A percentile compares a stretch with the other conserved stretches of the same genome.
Evolutionary conservation across 2,329 filamentous ascomycete genomes (phyloP).

Genomic region (Fusarium veterinarium): DNA sequence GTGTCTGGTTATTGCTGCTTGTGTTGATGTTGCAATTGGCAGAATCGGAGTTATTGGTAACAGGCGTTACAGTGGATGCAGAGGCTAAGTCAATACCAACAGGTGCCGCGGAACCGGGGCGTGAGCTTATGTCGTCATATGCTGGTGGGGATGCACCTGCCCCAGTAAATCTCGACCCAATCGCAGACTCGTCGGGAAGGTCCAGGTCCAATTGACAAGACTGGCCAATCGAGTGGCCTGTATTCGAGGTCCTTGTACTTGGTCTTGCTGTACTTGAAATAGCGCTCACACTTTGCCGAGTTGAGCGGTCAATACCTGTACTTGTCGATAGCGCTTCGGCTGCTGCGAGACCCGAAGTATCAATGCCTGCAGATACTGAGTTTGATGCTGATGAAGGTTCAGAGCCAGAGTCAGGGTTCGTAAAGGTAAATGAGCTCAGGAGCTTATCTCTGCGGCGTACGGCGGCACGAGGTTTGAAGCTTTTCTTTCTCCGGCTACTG

Average conservation of each 20-base stretch:
- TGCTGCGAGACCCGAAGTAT: slow-evolving; percentile 22
- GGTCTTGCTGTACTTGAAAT: slow-evolving; percentile 14
- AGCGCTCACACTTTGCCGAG: slow-evolving; percentile 24
- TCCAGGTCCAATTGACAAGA: slow-evolving; percentile 24
- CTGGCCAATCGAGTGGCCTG: slow-evolving; percentile 23
- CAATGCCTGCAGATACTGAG: neutral
- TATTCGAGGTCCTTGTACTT: slow-evolving; percentile 8
- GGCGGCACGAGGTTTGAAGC: slow-evolving; percentile 15
- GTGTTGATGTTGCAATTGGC: slow-evolving; percentile 30
- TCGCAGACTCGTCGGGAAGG: slow-evolving; percentile 32
- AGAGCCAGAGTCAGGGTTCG: slow-evolving; percentile 18
- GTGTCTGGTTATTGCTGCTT: slow-evolving; percentile 21
- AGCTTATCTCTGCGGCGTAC: slow-evolving; percentile 31
- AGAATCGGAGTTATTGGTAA: slow-evolving; percentile 18
- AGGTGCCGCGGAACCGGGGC: slow-evolving; percentile 39
- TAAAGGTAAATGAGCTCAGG: slow-evolving; percentile 19
- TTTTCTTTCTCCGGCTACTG: slow-evolving; percentile 43
- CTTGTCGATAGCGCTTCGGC: slow-evolving; percentile 24
- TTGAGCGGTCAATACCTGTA: slow-evolving; percentile 30
- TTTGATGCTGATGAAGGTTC: slow-evolving; percentile 8
- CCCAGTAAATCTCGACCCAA: slow-evolving; percentile 37
- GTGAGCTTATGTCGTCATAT: slow-evolving; percentile 46
- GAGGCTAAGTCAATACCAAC: slow-evolving; percentile 35
- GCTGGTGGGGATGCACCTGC: slow-evolving; percentile 43
- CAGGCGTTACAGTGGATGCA: slow-evolving; percentile 35